These are phyloP conservation scores for Sphagnum fallax DNA, from an alignment of 228 moss, liverwort and hornwort genomes.

Conservation along the genomic window DNA sequence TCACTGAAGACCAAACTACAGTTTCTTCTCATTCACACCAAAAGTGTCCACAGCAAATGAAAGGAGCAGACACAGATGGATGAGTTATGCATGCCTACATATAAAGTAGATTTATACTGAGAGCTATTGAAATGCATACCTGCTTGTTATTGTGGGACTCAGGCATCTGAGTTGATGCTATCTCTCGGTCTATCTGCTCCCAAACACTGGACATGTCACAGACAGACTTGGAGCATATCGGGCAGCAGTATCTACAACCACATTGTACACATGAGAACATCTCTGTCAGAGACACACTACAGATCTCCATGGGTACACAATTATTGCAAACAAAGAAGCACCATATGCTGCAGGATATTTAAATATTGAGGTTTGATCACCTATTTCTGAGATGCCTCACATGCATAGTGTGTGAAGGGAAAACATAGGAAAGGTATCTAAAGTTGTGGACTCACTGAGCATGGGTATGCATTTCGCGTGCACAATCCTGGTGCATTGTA, in stretches of 20 bases:
- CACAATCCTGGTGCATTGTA: constrained; percentile 80
- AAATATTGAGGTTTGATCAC: too few species aligned
- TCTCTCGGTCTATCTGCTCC: constrained; percentile 43
- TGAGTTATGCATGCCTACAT: not conserved
- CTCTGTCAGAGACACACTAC: too few species aligned
- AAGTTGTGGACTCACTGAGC: constrained; percentile 48
- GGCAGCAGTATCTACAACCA: constrained; percentile 45
- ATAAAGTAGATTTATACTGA: not conserved
- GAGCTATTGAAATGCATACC: constrained; percentile 6
- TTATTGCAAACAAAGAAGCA: too few species aligned
- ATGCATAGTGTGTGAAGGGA: too few species aligned
- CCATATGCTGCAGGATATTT: too few species aligned
- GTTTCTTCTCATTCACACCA: too few species aligned
- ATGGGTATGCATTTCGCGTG: constrained; percentile 82
- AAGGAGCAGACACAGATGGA: too few species aligned
- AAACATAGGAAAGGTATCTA: too few species aligned
- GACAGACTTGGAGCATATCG: constrained; percentile 56
- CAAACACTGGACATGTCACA: constrained; percentile 55
- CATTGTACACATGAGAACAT: not conserved
- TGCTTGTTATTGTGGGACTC: constrained; percentile 58
- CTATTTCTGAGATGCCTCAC: too few species aligned
- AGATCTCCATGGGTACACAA: too few species aligned
- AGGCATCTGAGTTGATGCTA: constrained; percentile 81
- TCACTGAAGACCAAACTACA: too few species aligned
- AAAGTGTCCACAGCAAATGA: too few species aligned